Evolutionary conservation across 441 rosid species (phyloP).

Genomic region (Sinapis alba): DNA sequence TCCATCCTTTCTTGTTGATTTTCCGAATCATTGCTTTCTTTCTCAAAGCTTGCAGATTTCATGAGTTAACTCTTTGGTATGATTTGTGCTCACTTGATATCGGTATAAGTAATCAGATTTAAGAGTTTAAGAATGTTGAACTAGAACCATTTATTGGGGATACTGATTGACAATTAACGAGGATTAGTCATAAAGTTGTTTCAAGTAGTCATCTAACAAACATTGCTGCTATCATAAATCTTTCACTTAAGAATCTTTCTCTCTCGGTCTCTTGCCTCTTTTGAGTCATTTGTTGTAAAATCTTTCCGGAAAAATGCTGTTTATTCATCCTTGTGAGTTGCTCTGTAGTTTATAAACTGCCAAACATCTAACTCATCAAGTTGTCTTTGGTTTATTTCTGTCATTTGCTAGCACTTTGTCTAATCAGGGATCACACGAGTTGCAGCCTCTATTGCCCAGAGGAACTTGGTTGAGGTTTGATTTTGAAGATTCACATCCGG

Average conservation of each 20-base stretch:
- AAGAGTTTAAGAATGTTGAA: conserved; percentile 4
- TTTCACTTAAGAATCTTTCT: background rate
- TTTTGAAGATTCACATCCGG: conserved; percentile 91
- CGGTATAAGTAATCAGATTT: conserved; percentile 2
- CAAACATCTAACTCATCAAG: conserved; percentile 17
- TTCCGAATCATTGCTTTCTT: background rate
- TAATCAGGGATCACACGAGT: conserved; percentile 52
- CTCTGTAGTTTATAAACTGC: background rate
- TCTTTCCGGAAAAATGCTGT: background rate
- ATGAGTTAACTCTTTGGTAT: conserved; percentile 5
- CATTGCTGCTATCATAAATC: background rate
- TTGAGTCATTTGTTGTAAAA: background rate
- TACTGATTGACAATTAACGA: background rate
- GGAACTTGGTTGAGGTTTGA: conserved; percentile 91
- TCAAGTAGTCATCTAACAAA: background rate
- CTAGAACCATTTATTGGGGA: background rate
- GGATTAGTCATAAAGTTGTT: background rate
- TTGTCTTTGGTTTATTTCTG: conserved; percentile 2
- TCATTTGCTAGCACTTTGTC: conserved; percentile 53
- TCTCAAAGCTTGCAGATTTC: background rate
- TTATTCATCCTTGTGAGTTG: conserved; percentile 17
- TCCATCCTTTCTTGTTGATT: background rate
- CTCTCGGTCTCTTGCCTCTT: background rate
- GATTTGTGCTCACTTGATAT: conserved; percentile 11
- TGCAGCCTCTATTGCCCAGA: conserved; percentile 57